Evolutionary conservation across 371 early-diverging fungal genomes (phyloP).

Genomic region (Lichtheimia hyalospora): DNA sequence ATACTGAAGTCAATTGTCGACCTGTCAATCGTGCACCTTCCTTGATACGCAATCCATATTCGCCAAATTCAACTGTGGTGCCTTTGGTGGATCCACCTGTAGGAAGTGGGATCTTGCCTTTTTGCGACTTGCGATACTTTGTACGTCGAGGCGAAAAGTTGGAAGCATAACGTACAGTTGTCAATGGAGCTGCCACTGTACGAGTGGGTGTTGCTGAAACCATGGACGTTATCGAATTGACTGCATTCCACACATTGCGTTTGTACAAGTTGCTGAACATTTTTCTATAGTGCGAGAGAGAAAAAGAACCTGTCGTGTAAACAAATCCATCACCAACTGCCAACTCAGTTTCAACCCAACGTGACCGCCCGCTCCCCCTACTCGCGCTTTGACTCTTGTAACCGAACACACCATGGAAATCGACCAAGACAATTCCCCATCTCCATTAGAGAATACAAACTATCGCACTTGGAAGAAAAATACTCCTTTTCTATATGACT

Average conservation of each 20-base stretch:
- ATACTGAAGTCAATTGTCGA: slow-evolving; percentile 80
- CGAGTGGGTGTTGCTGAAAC: background rate
- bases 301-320: too few species aligned
- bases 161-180: slow-evolving; percentile 32
- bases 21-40: slow-evolving; percentile 84
- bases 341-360: too few species aligned
- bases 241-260: slow-evolving; percentile 6
- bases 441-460: slow-evolving; percentile 34
- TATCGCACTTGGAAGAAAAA: slow-evolving; percentile 99
- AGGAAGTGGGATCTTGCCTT: slow-evolving; percentile 84
- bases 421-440: too few species aligned
- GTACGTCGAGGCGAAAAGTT: slow-evolving; percentile 77
- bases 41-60: slow-evolving; percentile 86
- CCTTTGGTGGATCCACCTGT: slow-evolving; percentile 85
- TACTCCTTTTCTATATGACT: slow-evolving; percentile 97
- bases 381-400: too few species aligned
- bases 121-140: slow-evolving; percentile 87
- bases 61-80: slow-evolving; percentile 85
- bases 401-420: too few species aligned
- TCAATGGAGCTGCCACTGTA: background rate
- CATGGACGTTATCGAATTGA: background rate
- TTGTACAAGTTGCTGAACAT: slow-evolving; percentile 11
- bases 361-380: too few species aligned
- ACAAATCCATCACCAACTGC: too few species aligned
- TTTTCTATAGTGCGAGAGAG: background rate